phyloP scores from a whole-genome alignment of 106 monocot genomes.

The Acorus calamus region DNA sequence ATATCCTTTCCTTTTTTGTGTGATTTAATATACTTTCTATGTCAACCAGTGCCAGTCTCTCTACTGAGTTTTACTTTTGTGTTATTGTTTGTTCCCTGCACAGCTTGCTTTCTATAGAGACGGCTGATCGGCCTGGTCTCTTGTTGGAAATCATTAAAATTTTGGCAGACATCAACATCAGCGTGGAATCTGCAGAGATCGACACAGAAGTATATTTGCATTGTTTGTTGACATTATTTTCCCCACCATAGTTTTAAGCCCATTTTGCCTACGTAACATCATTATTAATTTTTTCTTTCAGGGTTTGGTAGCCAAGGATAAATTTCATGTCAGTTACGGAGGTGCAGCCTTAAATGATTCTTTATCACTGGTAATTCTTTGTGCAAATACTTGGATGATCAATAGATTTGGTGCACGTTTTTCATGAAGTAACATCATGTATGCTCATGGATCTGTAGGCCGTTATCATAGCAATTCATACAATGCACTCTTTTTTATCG shows the following conservation, averaged over 20 bases:
- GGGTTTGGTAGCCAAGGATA: constrained; percentile 92
- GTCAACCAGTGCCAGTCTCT: too few species aligned
- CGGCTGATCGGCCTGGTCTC: constrained; percentile 85
- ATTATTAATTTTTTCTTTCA: constrained; percentile 5
- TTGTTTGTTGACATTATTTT: background rate
- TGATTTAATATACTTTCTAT: too few species aligned
- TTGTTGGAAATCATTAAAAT: constrained; percentile 74
- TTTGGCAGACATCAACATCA: constrained; percentile 69
- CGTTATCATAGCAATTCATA: too few species aligned
- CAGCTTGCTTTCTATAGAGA: constrained; percentile 85
- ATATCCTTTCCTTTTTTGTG: too few species aligned
- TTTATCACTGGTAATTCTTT: constrained; percentile 52
- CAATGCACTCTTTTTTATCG: too few species aligned
- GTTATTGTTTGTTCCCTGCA: background rate
- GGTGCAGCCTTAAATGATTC: constrained; percentile 66
- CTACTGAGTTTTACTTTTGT: background rate
- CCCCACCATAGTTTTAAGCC: background rate
- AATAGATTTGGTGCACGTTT: too few species aligned
- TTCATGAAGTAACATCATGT: too few species aligned
- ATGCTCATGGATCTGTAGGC: too few species aligned
- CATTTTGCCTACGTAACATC: background rate
- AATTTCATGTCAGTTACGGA: constrained; percentile 90
- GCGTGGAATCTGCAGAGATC: constrained; percentile 87
- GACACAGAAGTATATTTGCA: constrained; percentile 61
- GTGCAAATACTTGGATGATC: too few species aligned